Percentiles rank a stretch among this genome's conserved stretches.
These are phyloP conservation scores for Pichia cabralensis DNA, from an alignment of 805 yeast species.

Conservation along the genomic window DNA sequence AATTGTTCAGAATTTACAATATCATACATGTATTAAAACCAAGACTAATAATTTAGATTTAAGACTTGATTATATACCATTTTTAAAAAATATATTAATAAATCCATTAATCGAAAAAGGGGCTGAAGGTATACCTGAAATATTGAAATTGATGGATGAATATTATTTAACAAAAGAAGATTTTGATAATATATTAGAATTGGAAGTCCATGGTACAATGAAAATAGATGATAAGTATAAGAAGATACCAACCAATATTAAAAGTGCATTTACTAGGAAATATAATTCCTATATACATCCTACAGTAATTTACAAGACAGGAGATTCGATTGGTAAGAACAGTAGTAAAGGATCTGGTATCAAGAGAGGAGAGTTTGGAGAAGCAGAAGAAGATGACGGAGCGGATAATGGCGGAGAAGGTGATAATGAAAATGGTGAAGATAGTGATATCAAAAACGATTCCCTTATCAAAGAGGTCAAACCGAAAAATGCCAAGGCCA, in stretches of 20 bases:
- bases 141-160: slow-evolving; percentile 67
- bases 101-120: slow-evolving; percentile 49
- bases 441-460: slow-evolving; percentile 42
- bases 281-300: slow-evolving; percentile 78
- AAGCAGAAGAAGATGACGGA: slow-evolving; percentile 34
- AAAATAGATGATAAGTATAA: slow-evolving; percentile 37
- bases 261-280: slow-evolving; percentile 76
- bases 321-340: slow-evolving; percentile 41
- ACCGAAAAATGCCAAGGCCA: no score
- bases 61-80: slow-evolving; percentile 67
- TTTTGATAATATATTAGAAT: slow-evolving; percentile 81
- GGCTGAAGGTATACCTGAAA: slow-evolving; percentile 52
- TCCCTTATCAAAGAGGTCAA: slow-evolving; percentile 47
- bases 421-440: slow-evolving; percentile 31
- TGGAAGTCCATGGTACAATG: slow-evolving; percentile 54
- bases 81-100: slow-evolving; percentile 45
- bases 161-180: slow-evolving; percentile 85
- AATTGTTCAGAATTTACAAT: slow-evolving; percentile 75
- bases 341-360: neutral
- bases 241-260: slow-evolving; percentile 65
- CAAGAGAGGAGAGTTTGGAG: slow-evolving; percentile 58
- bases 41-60: slow-evolving; percentile 67
- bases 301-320: slow-evolving; percentile 69
- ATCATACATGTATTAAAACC: slow-evolving; percentile 74
- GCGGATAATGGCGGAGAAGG: slow-evolving; percentile 31